Evolutionary conservation across 169 alveolate species (phyloP).

Genomic region (Miamiensis avidus): DNA sequence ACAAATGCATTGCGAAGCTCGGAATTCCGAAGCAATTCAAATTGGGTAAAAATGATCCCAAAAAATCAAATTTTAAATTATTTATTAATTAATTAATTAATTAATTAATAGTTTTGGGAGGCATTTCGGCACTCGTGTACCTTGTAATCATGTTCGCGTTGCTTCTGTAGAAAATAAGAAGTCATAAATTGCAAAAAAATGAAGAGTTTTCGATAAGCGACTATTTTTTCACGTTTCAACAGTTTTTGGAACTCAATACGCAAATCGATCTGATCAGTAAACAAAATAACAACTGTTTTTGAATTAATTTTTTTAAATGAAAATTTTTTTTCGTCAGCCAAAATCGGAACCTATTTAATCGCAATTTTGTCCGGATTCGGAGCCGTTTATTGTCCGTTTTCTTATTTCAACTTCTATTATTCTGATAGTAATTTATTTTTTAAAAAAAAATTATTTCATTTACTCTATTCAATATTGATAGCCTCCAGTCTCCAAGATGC

Average conservation of each 20-base stretch:
- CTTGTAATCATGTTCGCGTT: neutral
- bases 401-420: conserved; percentile 31
- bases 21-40: neutral
- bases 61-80: neutral
- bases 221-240: neutral
- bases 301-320: neutral
- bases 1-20: conserved; percentile 1
- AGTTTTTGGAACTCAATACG: conserved; percentile 3
- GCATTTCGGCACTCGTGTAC: neutral
- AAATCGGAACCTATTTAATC: conserved; percentile 36
- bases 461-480: no score
- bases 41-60: conserved; percentile 18
- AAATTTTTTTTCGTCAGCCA: conserved; percentile 10
- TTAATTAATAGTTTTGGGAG: neutral
- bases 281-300: neutral
- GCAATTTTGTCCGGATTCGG: conserved; percentile 49
- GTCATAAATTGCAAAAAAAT: no score
- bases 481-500: neutral
- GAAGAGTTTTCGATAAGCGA: neutral
- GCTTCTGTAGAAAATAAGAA: neutral
- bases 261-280: conserved; percentile 35
- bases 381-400: conserved; percentile 42
- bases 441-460: no score
- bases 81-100: neutral
- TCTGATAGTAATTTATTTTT: conserved; percentile 12